phyloP scores from a whole-genome alignment of 129 eudicot genomes.

The Apium graveolens region DNA sequence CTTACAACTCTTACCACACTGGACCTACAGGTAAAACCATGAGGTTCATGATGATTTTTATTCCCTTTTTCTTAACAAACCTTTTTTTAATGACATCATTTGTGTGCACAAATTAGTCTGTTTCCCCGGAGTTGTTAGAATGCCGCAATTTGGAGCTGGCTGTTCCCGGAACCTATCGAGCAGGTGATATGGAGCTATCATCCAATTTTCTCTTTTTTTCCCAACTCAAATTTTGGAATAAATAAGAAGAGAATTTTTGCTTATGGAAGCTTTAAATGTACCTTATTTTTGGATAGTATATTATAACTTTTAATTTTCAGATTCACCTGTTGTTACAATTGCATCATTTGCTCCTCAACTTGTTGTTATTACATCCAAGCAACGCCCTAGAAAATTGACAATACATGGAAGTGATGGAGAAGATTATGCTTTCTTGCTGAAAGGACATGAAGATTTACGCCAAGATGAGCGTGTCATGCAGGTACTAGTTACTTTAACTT shows the following conservation, averaged over 20 bases:
- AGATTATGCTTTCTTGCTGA: conserved; percentile 90
- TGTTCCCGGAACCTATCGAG: conserved; percentile 94
- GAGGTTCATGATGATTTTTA: neutral
- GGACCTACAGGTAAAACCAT: conserved; percentile 69
- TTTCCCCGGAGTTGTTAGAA: conserved; percentile 80
- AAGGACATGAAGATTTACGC: conserved; percentile 98
- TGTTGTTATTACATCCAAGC: conserved; percentile 91
- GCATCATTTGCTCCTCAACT: conserved; percentile 87
- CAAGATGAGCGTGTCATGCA: conserved; percentile 99
- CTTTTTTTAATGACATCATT: neutral
- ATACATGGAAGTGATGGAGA: conserved; percentile 97
- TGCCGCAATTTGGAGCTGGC: conserved; percentile 91
- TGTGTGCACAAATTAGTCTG: conserved; percentile 47
- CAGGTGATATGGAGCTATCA: conserved; percentile 35
- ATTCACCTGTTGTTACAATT: conserved; percentile 85
- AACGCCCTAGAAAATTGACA: conserved; percentile 90
- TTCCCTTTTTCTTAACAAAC: neutral
- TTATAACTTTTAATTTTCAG: conserved; percentile 23
- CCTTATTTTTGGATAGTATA: neutral
- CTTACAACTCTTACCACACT: conserved; percentile 82
- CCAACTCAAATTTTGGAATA: neutral
- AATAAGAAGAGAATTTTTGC: neutral
- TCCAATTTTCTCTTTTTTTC: neutral
- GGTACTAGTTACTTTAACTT: conserved; percentile 26
- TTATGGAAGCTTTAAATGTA: neutral